Evolutionary conservation across 2,329 filamentous ascomycete genomes (phyloP), one percentile per base, ranked within the genome.

Genomic region (Kalaharituber pfeilii): DNA sequence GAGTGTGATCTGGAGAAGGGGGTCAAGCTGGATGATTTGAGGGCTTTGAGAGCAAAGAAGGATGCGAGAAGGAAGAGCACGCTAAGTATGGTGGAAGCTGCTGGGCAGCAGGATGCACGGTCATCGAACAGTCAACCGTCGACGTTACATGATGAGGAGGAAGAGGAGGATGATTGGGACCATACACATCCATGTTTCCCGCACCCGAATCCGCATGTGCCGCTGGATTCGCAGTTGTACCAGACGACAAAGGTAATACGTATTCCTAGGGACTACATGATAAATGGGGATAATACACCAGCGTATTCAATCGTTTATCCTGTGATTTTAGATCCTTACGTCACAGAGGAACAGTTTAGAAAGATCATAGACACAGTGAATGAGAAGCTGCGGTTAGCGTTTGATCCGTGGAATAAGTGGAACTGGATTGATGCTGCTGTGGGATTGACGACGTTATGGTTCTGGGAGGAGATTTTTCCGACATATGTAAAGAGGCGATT

Each of bases 301-400:
- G 86, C 88, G 0, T 96, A 93, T 66, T 91, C 86, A 15, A 95
- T 96, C 64, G 73, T 95, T 2, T 98, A 98, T 64, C 91, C 91
- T 0, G 91, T 98, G 66, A 94, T 98, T 55, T 73, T 98, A 6
- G 88, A 95, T 61, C 86, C 87, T 0, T 79, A 88, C 28, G 71
- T 98, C 44, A 76, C 79, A 1, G 91, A 98, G 67, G 81, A 82
- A 56, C 86, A 94, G 63, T 98, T 98, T 65, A 79, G 91, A 2
- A 74, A 75, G 9, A 71, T 96, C 27, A 79, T 98, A 53, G 80
- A 87, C 56, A 84, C 81, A 64, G 75, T 96, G 53, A 98, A 98
- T 65, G 70, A 76, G 11, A 80, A 86, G 59, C 71, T 96, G 15
- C 71, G 82, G 36, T 75, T 75, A n/a, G 81, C 82, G 0, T 95